Base-by-base conservation (phyloP, 805 yeast genomes). In the Saccharomycopsis sp. region DNA sequence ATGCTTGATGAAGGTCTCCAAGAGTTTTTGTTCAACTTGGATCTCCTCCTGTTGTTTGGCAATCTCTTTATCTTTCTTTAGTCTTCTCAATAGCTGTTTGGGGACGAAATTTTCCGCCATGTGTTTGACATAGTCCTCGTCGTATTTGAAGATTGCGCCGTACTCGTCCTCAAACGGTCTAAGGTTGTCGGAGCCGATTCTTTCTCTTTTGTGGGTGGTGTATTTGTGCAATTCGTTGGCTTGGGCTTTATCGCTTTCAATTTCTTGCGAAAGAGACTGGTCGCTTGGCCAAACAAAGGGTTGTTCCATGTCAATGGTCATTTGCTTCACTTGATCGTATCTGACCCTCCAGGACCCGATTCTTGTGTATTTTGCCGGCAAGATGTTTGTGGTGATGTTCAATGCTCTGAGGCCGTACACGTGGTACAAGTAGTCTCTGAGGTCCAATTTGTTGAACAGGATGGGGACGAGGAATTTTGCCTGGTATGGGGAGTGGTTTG, bases 401-500 rank as follows among this genome's bases (percentile, higher is more conserved):
- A 86, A 69, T 1, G 94, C 96, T 52, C 96, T 71, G 46, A 92
- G 68, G 2, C 95, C 96, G 56, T 92, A 92, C 4, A 92, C 67
- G 53, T 88, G 77, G 73, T 78, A 92, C 48, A 92, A 68, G 57
- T 92, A 92, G 63, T 92, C 99, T 60, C 98, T 75, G 48, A 92
- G 69, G 60, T 89, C 97, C 64, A 92, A 68, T 60, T 88, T 89
- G 67, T 92, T 92, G 70, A 92, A 88, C 41, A 84, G 75, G 55
- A 82, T 76, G 12, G 99, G 98, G 15, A 94, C 98, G 49, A 84
- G 75, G 62, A 92, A 92, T 59, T 86, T 87, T 37, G 97, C 97
- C 62, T 87, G 96, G 63, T 83, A 88, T 36, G 99, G 99, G 0
- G 96, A 83, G 62, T 85, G 95, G 56, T 84, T 84, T n/a, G 97